Base-by-base conservation (phyloP, 441 rosid species). In the Gossypium trilobum region DNA sequence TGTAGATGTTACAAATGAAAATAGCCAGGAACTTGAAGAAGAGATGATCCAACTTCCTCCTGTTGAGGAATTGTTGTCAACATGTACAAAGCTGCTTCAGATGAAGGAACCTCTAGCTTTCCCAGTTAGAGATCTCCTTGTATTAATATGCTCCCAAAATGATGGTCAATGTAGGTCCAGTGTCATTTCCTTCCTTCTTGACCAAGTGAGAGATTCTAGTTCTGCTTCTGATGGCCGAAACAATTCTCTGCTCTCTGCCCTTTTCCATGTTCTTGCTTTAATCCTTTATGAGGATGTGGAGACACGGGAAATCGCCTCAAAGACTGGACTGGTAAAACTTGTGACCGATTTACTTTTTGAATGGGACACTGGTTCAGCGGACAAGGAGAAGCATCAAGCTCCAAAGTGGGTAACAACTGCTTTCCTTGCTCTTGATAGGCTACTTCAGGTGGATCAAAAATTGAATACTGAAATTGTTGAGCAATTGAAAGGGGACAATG, bases 361-460 rank as follows among this genome's bases (percentile, higher is more conserved):
- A 22, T 95, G 99, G 99, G 88, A 85, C 75, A 81, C 90, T 77
- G 85, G 80, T 77, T 74, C 82, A 70, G 84, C 72, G 48, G 88
- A 77, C 22, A 74, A 74, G 72, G 93, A 82, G 70, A 89, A 85
- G 51, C 20, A 48, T 20, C 85, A 81, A 76, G 92, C 83, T 82
- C 96, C 95, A 27, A 95, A 90, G 84, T 95, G 99, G 98, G 92
- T 92, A 75, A 89, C 99, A 33, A 88, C 97, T 58, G 95, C 95
- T 78, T 92, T 92, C 88, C 96, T 95, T 79, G 88, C 98, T 71
- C 80, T 92, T 69, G 99, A 95, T 83, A 89, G 90, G 83, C 89
- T 95, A 58, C 79, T 92, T 74, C 99, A 91, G 79, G 95, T 79
- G 31, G 97, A 95, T 82, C 86, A 83, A 75, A 95, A 95, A 75